Conservation (phyloP, 352 stramenopile species). For the Globisporangium paddicum region DNA sequence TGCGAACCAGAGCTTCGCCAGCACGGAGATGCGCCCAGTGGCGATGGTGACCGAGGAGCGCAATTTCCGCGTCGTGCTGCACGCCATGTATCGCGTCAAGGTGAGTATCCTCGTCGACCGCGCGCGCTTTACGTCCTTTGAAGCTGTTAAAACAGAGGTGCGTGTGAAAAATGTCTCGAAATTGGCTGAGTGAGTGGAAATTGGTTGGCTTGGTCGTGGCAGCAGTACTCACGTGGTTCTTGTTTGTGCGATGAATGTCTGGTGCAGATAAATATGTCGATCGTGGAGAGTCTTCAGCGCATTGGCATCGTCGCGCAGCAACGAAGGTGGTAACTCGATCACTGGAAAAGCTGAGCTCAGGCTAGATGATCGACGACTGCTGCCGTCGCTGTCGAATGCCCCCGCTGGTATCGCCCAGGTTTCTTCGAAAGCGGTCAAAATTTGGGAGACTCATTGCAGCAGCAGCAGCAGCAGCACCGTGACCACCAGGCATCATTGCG, state of each 20-base stretch:
- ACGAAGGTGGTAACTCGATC: neutral
- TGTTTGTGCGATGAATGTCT: neutral
- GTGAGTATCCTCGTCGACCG: conserved; percentile 54
- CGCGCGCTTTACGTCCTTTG: conserved; percentile 42
- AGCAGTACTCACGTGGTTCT: neutral
- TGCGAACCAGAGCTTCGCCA: conserved; percentile 26
- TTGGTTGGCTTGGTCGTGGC: neutral
- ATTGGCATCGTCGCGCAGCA: conserved; percentile 28
- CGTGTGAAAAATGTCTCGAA: conserved; percentile 4
- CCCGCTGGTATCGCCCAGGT: conserved; percentile 5
- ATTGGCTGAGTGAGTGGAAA: neutral
- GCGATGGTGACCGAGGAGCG: conserved; percentile 18
- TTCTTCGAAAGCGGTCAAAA: conserved; percentile 7
- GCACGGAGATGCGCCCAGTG: conserved; percentile 14
- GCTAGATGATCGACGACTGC: conserved; percentile 10
- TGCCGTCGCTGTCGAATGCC: conserved; percentile 15
- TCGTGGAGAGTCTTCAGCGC: conserved; percentile 52
- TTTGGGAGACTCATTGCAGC: conserved; percentile 7
- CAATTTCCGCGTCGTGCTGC: conserved; percentile 34
- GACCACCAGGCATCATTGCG: neutral
- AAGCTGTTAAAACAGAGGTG: conserved; percentile 64
- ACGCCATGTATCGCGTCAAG: conserved; percentile 60
- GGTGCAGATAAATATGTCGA: conserved; percentile 54
- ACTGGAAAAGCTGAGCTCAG: neutral
- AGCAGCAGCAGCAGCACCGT: neutral